phyloP scores from a whole-genome alignment of 1,284 basidiomycete genomes.

The Taiwanofungus camphoratus region DNA sequence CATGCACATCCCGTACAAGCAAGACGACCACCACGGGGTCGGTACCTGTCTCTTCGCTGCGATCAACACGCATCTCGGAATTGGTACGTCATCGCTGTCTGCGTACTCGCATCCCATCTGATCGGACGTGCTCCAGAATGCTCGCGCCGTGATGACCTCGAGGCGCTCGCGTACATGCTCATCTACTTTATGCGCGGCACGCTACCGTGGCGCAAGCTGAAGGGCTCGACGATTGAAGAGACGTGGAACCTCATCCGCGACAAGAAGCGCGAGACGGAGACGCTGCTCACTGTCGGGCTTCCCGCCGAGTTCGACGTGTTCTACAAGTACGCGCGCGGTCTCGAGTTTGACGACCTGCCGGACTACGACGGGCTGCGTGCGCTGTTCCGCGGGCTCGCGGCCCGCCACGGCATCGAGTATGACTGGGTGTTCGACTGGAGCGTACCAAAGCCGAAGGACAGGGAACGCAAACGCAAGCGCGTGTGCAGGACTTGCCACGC shows the following conservation, averaged over 20 bases:
- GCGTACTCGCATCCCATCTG: neutral
- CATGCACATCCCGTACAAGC: slow-evolving; percentile 87
- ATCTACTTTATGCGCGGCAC: slow-evolving; percentile 90
- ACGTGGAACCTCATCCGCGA: slow-evolving; percentile 77
- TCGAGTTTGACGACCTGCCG: slow-evolving; percentile 87
- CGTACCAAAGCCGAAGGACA: slow-evolving; percentile 16
- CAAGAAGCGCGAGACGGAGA: slow-evolving; percentile 56
- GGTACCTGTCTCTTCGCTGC: slow-evolving; percentile 94
- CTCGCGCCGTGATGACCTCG: slow-evolving; percentile 87
- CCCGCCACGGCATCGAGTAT: slow-evolving; percentile 25
- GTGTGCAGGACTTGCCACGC: slow-evolving; percentile 20
- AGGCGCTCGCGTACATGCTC: slow-evolving; percentile 88
- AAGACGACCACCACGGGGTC: slow-evolving; percentile 85
- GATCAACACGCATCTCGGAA: slow-evolving; percentile 91
- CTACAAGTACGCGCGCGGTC: slow-evolving; percentile 79
- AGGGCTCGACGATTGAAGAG: slow-evolving; percentile 69
- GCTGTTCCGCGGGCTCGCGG: slow-evolving; percentile 61
- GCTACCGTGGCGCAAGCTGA: slow-evolving; percentile 86
- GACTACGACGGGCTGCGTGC: slow-evolving; percentile 85
- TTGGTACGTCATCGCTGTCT: slow-evolving; percentile 47
- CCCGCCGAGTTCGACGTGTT: slow-evolving; percentile 87
- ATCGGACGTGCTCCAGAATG: slow-evolving; percentile 46
- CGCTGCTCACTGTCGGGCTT: slow-evolving; percentile 74
- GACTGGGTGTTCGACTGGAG: slow-evolving; percentile 30
- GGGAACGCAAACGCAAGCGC: slow-evolving; percentile 19